Base-by-base conservation (phyloP, 179 eudicot genomes). In the Heliamphora pulchella region DNA sequence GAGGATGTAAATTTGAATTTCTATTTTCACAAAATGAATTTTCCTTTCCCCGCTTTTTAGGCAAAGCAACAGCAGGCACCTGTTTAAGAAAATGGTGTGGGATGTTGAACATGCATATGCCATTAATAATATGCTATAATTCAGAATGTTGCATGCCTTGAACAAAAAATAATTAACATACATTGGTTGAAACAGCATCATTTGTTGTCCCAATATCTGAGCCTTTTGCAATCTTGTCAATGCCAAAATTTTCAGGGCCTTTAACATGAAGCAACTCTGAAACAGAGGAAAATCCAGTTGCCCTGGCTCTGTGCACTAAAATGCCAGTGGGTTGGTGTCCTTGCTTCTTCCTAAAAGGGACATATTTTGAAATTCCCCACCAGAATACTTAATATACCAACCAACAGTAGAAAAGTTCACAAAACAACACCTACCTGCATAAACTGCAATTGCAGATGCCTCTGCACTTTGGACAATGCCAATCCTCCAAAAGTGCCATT, bases 301-400 rank as follows among this genome's bases (percentile, higher is more conserved):
- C 89, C 87, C 89, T 92, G 73, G 95, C 97, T 58, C 85, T 63
- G 76, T 80, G 89, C 59, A 67, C 82, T 2, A 91, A 84, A 5
- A 83, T 83, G 14, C 97, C 97, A 68, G 97, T 92, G 67, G 97
- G 97, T 75, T 83, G 82, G 41, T 86, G 91, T 53, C 95, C 97
- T 78, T 80, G 86, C 83, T 87, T 91, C 82, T 86, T 89, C 95
- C 97, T 92, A 87, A 31, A 81, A 79, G 65, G 61, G 39, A 18
- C 14, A 67, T 6, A 82, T 77, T 50, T 74, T 77, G 62, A 46
- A 7, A 18, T 66, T 78, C 58, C 76, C 3, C 44, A 46, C 15
- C 78, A 58, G 58, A 18, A 13, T 55, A 10, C 31, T 69, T 55
- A 62, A 5, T 69, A 20, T 47, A n/a, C 6, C 48, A 68, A 64